Base-by-base conservation (phyloP, 306 rosid species). In the Albizia julibrissin region DNA sequence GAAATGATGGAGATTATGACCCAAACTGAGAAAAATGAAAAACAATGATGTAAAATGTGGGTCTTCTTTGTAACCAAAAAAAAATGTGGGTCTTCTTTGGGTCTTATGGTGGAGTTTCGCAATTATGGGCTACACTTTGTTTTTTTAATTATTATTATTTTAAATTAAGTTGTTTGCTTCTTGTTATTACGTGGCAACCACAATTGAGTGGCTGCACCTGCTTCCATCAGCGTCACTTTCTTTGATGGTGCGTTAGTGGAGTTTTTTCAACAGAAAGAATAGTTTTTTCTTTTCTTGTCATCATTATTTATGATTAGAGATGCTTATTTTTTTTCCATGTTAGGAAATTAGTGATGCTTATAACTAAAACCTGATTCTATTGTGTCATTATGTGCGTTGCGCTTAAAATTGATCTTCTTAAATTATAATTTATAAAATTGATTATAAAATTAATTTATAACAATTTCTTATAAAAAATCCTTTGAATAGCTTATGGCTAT, bases 1-100 rank as follows among this genome's bases (percentile, higher is more conserved):
- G 72, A 75, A 75, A 75, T 31, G 40, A n/a, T 21, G 6, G 43
- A 64, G 47, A 74, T 22, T 26, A n/a, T 59, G 33, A 82, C 54
- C 37, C 43, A 74, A 81, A 56, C 14, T 15, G 40, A 29, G 5
- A 14, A 64, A 11, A 61, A 4, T 24, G 8, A 14, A 22, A 62
- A 14, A 27, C 0, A 29, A 31, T 66, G 44, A 66, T 66, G 71
- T 8, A 31, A 7, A 29, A 34, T 1, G 46, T 39, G 49, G 49
- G 29, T 10, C 27, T 39, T 69, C 73, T 69, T 21, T 69, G 22
- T n/a, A n/a, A n/a, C n/a, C n/a, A n/a, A n/a, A n/a, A n/a, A n/a
- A 31, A 7, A 29, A 34, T 1, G 46, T 39, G 49, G 49, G 29
- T 10, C 27, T 39, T 69, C 73, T 69, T 21, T 69, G 22, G 46